phyloP scores from a whole-genome alignment of 83 land plant species.

The Thuja plicata region DNA sequence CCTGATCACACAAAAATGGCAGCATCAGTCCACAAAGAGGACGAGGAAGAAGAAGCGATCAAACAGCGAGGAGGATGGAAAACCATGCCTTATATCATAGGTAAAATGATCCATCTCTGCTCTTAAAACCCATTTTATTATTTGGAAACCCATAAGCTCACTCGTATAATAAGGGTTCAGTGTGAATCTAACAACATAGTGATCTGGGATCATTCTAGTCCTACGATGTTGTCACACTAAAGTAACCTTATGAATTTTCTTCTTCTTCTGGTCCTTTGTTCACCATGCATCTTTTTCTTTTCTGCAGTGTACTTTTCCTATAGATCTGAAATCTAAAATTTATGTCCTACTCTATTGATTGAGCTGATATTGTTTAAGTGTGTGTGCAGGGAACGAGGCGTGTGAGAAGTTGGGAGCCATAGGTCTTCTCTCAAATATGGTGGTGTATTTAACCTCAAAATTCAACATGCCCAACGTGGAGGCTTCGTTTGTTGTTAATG shows the following conservation, averaged over 20 bases:
- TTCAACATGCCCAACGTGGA: slow-evolving; percentile 52
- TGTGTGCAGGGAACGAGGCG: slow-evolving; percentile 48
- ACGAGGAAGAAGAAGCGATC: background rate
- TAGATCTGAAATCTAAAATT: background rate
- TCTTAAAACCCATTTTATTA: no score
- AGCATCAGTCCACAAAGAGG: background rate
- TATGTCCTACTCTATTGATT: background rate
- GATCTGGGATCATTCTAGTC: no score
- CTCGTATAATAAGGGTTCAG: no score
- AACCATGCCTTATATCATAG: slow-evolving; percentile 60
- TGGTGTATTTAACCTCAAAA: slow-evolving; percentile 39
- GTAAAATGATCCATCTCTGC: slow-evolving; percentile 21
- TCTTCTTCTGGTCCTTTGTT: background rate
- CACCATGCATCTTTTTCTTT: background rate
- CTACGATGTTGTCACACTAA: no score
- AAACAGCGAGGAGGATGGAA: slow-evolving; percentile 70
- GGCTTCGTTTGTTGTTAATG: slow-evolving; percentile 40
- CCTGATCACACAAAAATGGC: background rate
- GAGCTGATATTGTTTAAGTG: background rate
- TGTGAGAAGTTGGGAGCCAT: slow-evolving; percentile 54
- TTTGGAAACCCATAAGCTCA: background rate
- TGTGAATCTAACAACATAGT: background rate
- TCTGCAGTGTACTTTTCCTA: background rate
- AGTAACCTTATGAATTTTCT: background rate
- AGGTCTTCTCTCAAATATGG: slow-evolving; percentile 42